Conservation (phyloP, 257 asterid genomes). For the Capsicum baccatum region DNA sequence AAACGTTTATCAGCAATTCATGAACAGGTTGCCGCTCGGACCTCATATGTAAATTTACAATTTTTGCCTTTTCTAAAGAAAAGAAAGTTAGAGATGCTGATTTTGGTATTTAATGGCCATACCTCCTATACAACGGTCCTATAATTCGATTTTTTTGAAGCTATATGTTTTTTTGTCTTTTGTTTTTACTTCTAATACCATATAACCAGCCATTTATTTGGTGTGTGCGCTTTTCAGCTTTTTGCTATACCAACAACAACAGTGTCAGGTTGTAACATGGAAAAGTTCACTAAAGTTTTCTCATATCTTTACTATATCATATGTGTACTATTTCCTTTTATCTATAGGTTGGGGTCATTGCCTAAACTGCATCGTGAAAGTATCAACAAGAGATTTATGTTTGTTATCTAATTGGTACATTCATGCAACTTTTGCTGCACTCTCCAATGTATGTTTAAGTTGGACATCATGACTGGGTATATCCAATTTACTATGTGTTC, state of each 20-base stretch:
- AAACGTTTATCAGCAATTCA: constrained; percentile 63
- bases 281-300: not conserved
- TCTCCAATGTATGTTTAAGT: not conserved
- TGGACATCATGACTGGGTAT: not conserved
- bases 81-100: constrained; percentile 32
- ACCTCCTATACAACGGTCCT: constrained; percentile 13
- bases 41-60: constrained; percentile 56
- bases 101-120: constrained; percentile 28
- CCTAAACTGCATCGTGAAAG: not conserved
- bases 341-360: not conserved
- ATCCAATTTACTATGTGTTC: not conserved
- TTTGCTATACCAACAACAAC: not conserved
- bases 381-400: not conserved
- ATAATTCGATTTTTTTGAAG: constrained; percentile 17
- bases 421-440: not conserved
- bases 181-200: not conserved
- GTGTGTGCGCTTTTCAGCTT: not conserved
- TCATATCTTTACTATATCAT: not conserved
- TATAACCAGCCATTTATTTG: not conserved
- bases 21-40: constrained; percentile 71
- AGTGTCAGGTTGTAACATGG: constrained; percentile 8
- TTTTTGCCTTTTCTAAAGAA: constrained; percentile 37
- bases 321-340: too few species aligned
- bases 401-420: not conserved
- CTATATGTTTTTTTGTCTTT: not conserved